phyloP scores from a whole-genome alignment of 176 grass and related monocot species.

The Zea luxurians region DNA sequence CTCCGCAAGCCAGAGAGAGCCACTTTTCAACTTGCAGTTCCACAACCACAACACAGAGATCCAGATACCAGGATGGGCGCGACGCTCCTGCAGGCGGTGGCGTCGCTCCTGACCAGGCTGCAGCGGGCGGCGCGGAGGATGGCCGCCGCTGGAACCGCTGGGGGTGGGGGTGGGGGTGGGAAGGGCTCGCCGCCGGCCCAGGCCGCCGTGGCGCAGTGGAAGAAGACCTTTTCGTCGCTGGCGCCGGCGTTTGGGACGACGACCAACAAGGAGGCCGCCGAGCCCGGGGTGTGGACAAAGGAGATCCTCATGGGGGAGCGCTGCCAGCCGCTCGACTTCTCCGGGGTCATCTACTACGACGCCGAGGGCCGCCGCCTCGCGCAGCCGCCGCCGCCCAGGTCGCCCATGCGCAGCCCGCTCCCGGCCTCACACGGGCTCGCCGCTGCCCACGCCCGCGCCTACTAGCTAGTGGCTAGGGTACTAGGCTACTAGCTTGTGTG shows the following conservation, averaged over 20 bases:
- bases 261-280: conserved; percentile 24
- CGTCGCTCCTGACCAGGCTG: conserved; percentile 48
- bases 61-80: background rate
- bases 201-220: conserved; percentile 27
- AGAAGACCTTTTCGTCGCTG: conserved; percentile 2
- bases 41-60: too few relatives aligned
- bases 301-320: conserved; percentile 78
- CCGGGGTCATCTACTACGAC: conserved; percentile 90
- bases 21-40: background rate
- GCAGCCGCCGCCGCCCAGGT: conserved; percentile 53
- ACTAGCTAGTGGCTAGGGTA: background rate
- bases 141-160: background rate
- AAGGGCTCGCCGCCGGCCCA: background rate
- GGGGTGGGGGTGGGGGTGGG: background rate
- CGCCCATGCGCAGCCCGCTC: conserved; percentile 71
- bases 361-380: conserved; percentile 59
- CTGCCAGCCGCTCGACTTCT: conserved; percentile 81
- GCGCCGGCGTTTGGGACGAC: background rate
- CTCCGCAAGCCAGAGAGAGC: too few relatives aligned
- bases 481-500: too few relatives aligned
- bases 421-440: conserved; percentile 27
- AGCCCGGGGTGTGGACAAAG: conserved; percentile 61
- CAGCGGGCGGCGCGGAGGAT: conserved; percentile 53
- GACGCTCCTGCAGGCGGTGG: conserved; percentile 56
- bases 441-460: conserved; percentile 4